A percentile compares a stretch with the other conserved stretches of the same genome.
These are phyloP conservation scores for Pseudonitzschia delicatissima DNA, from an alignment of 108 stramenopile genomes.

Conservation along the genomic window DNA sequence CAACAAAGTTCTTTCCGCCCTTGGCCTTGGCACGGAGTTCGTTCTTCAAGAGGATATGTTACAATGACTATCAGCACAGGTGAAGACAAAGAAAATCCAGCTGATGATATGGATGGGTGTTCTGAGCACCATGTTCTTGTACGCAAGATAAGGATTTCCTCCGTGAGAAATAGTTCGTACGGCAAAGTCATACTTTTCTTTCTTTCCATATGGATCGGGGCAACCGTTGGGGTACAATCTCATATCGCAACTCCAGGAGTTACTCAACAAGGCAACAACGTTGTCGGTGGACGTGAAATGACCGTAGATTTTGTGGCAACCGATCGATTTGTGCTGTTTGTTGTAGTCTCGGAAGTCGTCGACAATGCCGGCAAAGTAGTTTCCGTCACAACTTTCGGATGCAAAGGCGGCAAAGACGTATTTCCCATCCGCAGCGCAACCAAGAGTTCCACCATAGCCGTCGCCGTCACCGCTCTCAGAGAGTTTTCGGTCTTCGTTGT, in stretches of 20 bases:
- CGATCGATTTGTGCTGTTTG: slow-evolving; percentile 18
- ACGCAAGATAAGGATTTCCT: slow-evolving; percentile 16
- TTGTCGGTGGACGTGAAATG: background rate
- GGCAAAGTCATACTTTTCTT: slow-evolving; percentile 19
- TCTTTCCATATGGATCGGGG: slow-evolving; percentile 53
- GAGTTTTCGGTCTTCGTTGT: background rate
- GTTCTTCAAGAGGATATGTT: slow-evolving; percentile 1
- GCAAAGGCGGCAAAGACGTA: slow-evolving; percentile 31
- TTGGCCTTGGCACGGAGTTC: background rate
- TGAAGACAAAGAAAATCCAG: background rate
- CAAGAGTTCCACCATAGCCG: slow-evolving; percentile 20
- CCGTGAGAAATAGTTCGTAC: slow-evolving; percentile 15
- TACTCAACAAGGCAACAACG: slow-evolving; percentile 13
- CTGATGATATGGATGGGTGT: slow-evolving; percentile 16
- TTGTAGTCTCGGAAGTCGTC: slow-evolving; percentile 33
- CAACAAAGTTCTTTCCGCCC: slow-evolving; percentile 9
- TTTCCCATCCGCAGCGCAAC: slow-evolving; percentile 37
- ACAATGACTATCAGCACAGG: background rate
- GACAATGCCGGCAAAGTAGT: slow-evolving; percentile 19
- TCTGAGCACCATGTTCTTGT: slow-evolving; percentile 24
- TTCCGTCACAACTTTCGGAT: slow-evolving; percentile 37
- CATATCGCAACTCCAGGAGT: slow-evolving; percentile 44
- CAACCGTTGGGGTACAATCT: slow-evolving; percentile 45
- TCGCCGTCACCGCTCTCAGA: slow-evolving; percentile 4
- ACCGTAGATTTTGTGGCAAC: slow-evolving; percentile 30